Conservation (phyloP, 2,329 filamentous ascomycete species). For the Fusarium illudens region DNA sequence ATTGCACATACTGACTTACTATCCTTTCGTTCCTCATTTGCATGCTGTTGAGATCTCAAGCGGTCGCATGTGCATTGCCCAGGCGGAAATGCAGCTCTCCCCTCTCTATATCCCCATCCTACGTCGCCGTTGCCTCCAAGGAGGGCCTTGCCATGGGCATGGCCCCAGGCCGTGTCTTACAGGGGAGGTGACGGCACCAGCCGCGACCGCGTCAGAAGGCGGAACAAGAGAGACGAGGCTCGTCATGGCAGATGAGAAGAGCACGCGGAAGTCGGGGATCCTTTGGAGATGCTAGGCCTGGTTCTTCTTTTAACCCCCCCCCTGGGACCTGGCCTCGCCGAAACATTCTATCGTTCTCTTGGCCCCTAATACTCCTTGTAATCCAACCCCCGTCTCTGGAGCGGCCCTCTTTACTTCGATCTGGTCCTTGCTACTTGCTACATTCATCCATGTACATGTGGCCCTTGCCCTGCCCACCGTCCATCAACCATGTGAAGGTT, state of each 20-base stretch:
- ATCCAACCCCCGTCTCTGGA: background rate
- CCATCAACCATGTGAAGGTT: constrained; percentile 29
- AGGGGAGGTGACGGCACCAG: constrained; percentile 3
- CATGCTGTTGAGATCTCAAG: background rate
- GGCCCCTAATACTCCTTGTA: background rate
- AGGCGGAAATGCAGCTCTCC: background rate
- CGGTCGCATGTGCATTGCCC: background rate
- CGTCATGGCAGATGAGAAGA: background rate
- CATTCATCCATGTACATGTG: constrained; percentile 30
- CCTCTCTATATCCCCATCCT: background rate
- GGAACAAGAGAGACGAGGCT: background rate
- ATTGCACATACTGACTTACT: background rate
- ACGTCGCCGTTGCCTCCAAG: background rate
- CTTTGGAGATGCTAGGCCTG: constrained; percentile 7
- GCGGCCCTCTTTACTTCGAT: constrained; percentile 16
- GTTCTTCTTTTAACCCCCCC: constrained; percentile 9
- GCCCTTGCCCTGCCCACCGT: constrained; percentile 22
- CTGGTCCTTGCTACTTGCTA: constrained; percentile 23
- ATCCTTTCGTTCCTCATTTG: background rate
- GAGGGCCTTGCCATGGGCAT: background rate
- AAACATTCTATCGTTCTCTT: constrained; percentile 13
- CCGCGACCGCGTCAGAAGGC: background rate
- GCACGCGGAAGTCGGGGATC: background rate
- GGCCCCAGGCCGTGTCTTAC: background rate
- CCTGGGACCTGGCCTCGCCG: constrained; percentile 20